Percentiles rank a stretch among this genome's conserved stretches.
These are phyloP conservation scores for Pyrenochaeta sp. DNA, from an alignment of 2,329 filamentous ascomycete species.

Conservation along the genomic window DNA sequence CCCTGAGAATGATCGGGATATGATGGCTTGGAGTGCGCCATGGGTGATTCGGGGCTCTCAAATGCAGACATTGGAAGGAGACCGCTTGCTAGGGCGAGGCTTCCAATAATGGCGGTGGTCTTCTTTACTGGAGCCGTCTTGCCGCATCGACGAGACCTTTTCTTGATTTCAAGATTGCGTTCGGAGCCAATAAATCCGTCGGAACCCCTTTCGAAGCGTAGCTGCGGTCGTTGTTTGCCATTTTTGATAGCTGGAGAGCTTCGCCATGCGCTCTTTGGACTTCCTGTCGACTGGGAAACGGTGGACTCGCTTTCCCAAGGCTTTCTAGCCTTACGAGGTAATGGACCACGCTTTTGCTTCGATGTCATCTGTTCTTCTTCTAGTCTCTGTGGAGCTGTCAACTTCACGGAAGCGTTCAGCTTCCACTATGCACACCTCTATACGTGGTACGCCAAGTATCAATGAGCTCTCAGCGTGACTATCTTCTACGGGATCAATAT, in stretches of 20 bases:
- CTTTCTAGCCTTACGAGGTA: not conserved
- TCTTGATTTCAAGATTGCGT: slow-evolving; percentile 1
- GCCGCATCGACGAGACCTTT: not conserved
- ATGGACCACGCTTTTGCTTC: not conserved
- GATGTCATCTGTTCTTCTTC: not conserved
- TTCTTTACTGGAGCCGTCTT: not conserved
- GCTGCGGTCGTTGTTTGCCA: not conserved
- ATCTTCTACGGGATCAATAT: slow-evolving; percentile 40
- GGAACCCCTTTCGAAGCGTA: not conserved
- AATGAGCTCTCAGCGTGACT: slow-evolving; percentile 12
- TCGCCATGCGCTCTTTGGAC: not conserved
- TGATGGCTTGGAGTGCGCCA: not conserved
- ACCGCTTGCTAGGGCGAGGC: slow-evolving; percentile 15
- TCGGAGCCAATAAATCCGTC: slow-evolving; percentile 26
- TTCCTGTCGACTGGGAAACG: not conserved
- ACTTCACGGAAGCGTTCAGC: not conserved
- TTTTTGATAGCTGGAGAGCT: not conserved
- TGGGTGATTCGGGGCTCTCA: not conserved
- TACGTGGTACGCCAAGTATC: not conserved
- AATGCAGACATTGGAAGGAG: slow-evolving; percentile 9
- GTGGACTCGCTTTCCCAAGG: not conserved
- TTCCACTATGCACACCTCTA: not conserved
- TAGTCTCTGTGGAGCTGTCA: slow-evolving; percentile 3
- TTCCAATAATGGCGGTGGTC: not conserved
- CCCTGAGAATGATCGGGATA: not conserved